Evolutionary conservation across 2,329 filamentous ascomycete species (phyloP).

Genomic region (Nigrospora sphaerica): DNA sequence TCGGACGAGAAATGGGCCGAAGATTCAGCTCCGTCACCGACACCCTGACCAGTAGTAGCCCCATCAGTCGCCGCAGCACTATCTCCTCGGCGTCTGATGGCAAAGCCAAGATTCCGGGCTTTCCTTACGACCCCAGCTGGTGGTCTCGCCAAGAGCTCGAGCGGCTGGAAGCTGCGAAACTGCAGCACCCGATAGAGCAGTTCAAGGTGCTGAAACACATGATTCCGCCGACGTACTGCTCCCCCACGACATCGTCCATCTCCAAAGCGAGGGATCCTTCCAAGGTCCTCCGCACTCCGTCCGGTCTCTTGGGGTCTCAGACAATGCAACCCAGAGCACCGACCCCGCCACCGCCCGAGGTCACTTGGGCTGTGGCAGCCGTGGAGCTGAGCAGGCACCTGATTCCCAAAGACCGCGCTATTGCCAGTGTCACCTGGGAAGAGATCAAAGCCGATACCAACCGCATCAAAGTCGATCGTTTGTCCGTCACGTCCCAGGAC

Average conservation of each 20-base stretch:
- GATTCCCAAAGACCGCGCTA: slow-evolving; percentile 69
- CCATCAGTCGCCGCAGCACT: slow-evolving; percentile 16
- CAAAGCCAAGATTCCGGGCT: slow-evolving; percentile 21
- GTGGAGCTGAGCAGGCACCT: slow-evolving; percentile 77
- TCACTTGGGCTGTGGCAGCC: slow-evolving; percentile 79
- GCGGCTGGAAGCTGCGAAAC: slow-evolving; percentile 56
- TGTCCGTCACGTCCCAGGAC: background rate
- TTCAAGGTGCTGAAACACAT: slow-evolving; percentile 47
- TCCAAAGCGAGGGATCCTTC: slow-evolving; percentile 69
- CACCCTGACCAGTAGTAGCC: slow-evolving; percentile 8
- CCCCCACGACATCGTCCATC: slow-evolving; percentile 80
- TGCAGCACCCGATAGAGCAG: slow-evolving; percentile 36
- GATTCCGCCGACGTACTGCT: slow-evolving; percentile 67
- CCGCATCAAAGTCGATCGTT: slow-evolving; percentile 54
- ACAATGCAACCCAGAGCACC: slow-evolving; percentile 32
- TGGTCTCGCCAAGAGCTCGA: slow-evolving; percentile 63
- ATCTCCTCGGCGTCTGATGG: slow-evolving; percentile 17
- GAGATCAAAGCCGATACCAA: slow-evolving; percentile 69
- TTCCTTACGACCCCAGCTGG: slow-evolving; percentile 61
- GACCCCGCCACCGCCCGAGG: slow-evolving; percentile 69
- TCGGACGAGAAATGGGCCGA: slow-evolving; percentile 53
- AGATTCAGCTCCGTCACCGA: slow-evolving; percentile 34
- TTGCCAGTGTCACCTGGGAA: slow-evolving; percentile 67
- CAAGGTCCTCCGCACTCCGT: slow-evolving; percentile 57
- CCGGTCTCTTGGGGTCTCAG: slow-evolving; percentile 39